Evolutionary conservation across 1,284 basidiomycete genomes (phyloP).

Genomic region (Ceraceosorus bombacis): DNA sequence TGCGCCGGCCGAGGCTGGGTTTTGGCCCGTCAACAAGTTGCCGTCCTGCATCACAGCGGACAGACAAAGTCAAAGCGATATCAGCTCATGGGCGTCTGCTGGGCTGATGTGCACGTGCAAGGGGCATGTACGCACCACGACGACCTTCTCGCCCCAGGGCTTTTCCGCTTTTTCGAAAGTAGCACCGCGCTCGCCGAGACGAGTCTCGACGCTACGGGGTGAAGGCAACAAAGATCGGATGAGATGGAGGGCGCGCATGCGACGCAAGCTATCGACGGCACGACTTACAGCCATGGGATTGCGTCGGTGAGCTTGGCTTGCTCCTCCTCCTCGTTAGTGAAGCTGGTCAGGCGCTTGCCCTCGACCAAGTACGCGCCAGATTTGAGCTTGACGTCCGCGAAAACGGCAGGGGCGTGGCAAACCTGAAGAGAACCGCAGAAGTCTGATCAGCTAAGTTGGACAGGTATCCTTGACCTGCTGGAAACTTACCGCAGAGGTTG

Average conservation of each 20-base stretch:
- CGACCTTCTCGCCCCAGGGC: slow-evolving; percentile 56
- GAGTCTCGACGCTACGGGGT: slow-evolving; percentile 55
- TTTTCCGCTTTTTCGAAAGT: slow-evolving; percentile 54
- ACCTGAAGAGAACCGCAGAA: neutral
- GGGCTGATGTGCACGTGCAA: neutral
- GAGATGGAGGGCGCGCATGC: neutral
- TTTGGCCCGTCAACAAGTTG: slow-evolving; percentile 55
- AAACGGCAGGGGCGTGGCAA: slow-evolving; percentile 12
- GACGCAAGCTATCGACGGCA: neutral
- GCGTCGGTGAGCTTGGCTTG: slow-evolving; percentile 49
- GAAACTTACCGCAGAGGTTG: slow-evolving; percentile 20
- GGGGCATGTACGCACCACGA: slow-evolving; percentile 34
- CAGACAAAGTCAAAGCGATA: neutral
- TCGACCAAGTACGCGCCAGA: slow-evolving; percentile 50
- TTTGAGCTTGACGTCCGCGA: slow-evolving; percentile 35
- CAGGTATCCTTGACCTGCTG: slow-evolving; percentile 2
- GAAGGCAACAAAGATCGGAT: neutral
- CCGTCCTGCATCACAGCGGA: neutral
- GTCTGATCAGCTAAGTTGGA: slow-evolving; percentile 30
- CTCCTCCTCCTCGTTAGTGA: slow-evolving; percentile 66
- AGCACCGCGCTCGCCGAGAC: slow-evolving; percentile 60
- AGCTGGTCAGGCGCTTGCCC: slow-evolving; percentile 59
- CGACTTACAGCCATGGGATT: slow-evolving; percentile 58
- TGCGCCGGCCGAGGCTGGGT: slow-evolving; percentile 24
- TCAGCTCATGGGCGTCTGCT: neutral